Evolutionary conservation across 768 basidiomycete genomes (phyloP).

Genomic region (Hypholoma fasciculare): DNA sequence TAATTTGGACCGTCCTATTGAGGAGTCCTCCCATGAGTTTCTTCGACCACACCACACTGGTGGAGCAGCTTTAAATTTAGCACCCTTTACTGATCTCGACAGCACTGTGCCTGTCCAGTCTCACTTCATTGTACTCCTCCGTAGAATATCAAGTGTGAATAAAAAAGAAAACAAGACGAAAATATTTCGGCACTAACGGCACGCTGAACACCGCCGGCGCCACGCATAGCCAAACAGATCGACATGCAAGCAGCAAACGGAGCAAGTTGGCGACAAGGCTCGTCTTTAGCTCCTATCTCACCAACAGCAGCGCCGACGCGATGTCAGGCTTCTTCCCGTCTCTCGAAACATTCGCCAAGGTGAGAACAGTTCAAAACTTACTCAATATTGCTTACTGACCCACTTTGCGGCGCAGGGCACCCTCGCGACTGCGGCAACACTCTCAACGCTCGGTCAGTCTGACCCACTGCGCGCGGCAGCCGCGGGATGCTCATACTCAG

Average conservation of each 20-base stretch:
- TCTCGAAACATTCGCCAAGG: conserved; percentile 49
- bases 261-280: too few species aligned
- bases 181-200: not conserved
- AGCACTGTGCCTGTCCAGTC: too few species aligned
- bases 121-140: too few species aligned
- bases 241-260: too few species aligned
- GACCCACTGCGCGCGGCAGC: not conserved
- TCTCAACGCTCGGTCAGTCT: conserved; percentile 54
- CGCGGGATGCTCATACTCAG: conserved; percentile 1
- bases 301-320: not conserved
- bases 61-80: too few species aligned
- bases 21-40: too few species aligned
- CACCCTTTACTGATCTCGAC: too few species aligned
- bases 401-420: conserved; percentile 40
- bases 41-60: not conserved
- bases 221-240: too few species aligned
- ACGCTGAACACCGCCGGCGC: too few species aligned
- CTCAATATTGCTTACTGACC: not conserved
- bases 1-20: too few species aligned
- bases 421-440: conserved; percentile 54
- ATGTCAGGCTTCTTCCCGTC: conserved; percentile 44
- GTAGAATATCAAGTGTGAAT: too few species aligned
- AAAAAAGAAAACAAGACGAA: not conserved
- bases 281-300: not conserved
- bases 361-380: conserved; percentile 10